phyloP scores from a whole-genome alignment of 2,329 filamentous ascomycete genomes.

The Scytalidium lignicola region DNA sequence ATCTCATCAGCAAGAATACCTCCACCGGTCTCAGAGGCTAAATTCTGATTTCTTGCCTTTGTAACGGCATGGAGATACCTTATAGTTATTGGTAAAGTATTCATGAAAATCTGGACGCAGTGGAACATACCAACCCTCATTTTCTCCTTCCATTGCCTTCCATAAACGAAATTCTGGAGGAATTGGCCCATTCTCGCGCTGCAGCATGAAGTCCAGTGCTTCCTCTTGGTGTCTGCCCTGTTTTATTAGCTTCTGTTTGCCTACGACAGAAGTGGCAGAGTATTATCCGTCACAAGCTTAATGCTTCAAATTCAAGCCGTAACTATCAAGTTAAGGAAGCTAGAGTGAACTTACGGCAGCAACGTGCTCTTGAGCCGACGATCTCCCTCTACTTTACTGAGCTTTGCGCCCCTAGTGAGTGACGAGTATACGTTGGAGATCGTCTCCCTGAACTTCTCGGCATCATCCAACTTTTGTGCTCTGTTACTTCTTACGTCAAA shows the following conservation, averaged over 20 bases:
- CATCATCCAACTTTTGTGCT: conserved; percentile 1
- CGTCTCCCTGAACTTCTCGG: conserved; percentile 2
- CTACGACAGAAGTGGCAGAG: no score
- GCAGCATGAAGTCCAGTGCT: conserved; percentile 33
- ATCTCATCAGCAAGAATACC: conserved; percentile 51
- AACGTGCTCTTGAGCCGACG: conserved; percentile 3
- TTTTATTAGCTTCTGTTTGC: neutral
- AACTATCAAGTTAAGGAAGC: no score
- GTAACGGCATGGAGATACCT: conserved; percentile 81
- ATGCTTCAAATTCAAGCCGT: no score
- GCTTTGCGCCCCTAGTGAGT: conserved; percentile 8
- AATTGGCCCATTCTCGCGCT: conserved; percentile 32
- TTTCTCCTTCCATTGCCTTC: conserved; percentile 17
- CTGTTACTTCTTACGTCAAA: neutral
- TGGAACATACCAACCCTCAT: conserved; percentile 15
- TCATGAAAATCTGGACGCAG: conserved; percentile 20
- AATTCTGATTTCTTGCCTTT: conserved; percentile 49
- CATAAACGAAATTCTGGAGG: conserved; percentile 27
- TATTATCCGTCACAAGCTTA: no score
- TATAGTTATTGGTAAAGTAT: conserved; percentile 32
- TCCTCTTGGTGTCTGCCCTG: conserved; percentile 32
- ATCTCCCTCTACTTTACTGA: conserved; percentile 5
- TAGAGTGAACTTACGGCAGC: conserved; percentile 3
- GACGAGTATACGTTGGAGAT: conserved; percentile 9
- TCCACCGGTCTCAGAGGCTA: conserved; percentile 61